Evolutionary conservation across 768 basidiomycete genomes (phyloP), one percentile per base, ranked within the genome.

Genomic region (Pisolithus sp.): DNA sequence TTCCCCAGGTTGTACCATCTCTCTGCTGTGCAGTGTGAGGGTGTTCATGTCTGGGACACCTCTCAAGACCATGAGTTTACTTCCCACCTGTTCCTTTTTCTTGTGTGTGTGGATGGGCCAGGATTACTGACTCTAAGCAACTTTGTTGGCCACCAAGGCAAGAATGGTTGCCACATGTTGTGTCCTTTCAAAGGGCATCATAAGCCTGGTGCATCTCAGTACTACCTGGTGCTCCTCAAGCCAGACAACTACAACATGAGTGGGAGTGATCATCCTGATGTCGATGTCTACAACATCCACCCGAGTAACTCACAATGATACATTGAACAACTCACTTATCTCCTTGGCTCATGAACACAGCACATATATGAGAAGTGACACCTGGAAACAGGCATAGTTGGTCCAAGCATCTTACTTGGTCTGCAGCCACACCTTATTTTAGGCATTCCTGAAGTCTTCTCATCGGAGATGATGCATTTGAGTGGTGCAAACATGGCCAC

Each of bases 401-500:
- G 69, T 38, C 70, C 69, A 1, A 71, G 57, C 4, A 62, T 78
- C 10, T 63, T 77, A 31, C 57, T 56, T 23, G 72, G 71, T 7
- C 53, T 78, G 18, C 51, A 51, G 2, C 38, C 30, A 1, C 30
- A 53, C 1, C 50, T 46, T 7, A 58, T 51, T 1, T 59, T 73
- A 9, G 58, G 59, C 0, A 53, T 73, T 10, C 73, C 75, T 0
- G 44, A 45, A 1, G 62, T 62, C 31, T 76, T 75, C 56, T 45
- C 62, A 2, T 61, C 64, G 7, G 75, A 78, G 53, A 26, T 66
- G 0, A 78, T 78, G 75, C 76, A 78, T 54, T 61, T 71, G 1
- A n/a, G 61, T 4, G 46, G 49, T 8, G 46, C 66, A 4, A 72
- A 71, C 42, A 36, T 67, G 2, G 48, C 55, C 0, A 59, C 63